A percentile compares a stretch with the other conserved stretches of the same genome.
Conservation (phyloP, 108 stramenopile species). For the Fistulifera pelliculosa region DNA sequence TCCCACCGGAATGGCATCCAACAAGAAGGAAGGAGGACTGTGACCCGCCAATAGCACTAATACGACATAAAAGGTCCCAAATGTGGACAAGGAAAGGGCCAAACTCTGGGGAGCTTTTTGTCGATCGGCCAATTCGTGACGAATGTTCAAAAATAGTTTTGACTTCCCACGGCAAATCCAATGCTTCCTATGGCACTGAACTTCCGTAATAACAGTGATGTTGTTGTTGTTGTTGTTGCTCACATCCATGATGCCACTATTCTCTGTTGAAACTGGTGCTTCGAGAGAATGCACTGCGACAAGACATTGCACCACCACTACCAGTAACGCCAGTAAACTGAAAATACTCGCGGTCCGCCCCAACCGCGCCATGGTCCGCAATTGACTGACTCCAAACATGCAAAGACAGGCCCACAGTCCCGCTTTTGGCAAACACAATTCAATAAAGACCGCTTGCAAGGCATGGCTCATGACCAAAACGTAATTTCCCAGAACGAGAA, state of each 20-base stretch:
- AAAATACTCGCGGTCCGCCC: slow-evolving; percentile 37
- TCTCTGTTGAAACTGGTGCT: background rate
- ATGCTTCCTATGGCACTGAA: slow-evolving; percentile 47
- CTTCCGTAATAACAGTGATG: slow-evolving; percentile 21
- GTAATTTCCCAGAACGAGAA: slow-evolving; percentile 61
- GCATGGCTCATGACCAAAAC: slow-evolving; percentile 67
- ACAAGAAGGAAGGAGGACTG: slow-evolving; percentile 58
- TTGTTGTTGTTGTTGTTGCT: slow-evolving; percentile 4
- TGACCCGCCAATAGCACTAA: slow-evolving; percentile 45
- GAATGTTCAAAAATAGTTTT: slow-evolving; percentile 66
- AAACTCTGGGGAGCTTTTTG: slow-evolving; percentile 43
- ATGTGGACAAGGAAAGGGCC: slow-evolving; percentile 30
- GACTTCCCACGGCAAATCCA: slow-evolving; percentile 64
- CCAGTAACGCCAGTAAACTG: slow-evolving; percentile 34
- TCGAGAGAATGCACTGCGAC: slow-evolving; percentile 12
- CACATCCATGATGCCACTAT: background rate
- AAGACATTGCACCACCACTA: slow-evolving; percentile 56
- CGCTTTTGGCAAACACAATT: slow-evolving; percentile 49
- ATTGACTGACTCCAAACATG: slow-evolving; percentile 54
- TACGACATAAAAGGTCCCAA: slow-evolving; percentile 39
- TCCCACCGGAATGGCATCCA: slow-evolving; percentile 43
- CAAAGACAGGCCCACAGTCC: slow-evolving; percentile 49
- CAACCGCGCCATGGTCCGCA: slow-evolving; percentile 56
- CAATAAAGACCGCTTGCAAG: slow-evolving; percentile 42
- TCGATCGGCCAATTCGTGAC: slow-evolving; percentile 53